phyloP scores from a whole-genome alignment of 1,284 basidiomycete species.

The Malassezia sp. region DNA sequence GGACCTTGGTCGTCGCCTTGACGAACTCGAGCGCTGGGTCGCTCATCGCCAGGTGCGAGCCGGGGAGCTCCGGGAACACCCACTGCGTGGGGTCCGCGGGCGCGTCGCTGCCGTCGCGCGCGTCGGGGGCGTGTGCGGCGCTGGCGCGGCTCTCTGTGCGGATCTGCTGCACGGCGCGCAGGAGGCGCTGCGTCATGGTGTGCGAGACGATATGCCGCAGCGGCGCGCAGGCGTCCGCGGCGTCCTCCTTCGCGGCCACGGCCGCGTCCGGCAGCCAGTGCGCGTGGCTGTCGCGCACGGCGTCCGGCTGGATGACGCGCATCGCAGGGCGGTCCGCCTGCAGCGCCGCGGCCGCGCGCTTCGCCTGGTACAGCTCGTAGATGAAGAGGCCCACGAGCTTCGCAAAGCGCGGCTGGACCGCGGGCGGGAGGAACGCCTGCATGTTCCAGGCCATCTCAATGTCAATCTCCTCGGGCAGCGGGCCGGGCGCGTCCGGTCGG shows the following conservation, averaged over 20 bases:
- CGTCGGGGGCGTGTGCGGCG: conserved; percentile 52
- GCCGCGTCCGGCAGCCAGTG: too few relatives aligned
- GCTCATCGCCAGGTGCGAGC: conserved; percentile 62
- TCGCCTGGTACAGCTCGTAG: conserved; percentile 66
- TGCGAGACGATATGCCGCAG: conserved; percentile 52
- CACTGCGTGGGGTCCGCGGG: conserved; percentile 49
- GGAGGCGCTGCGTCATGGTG: conserved; percentile 67
- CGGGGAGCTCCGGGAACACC: conserved; percentile 73
- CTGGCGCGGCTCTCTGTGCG: conserved; percentile 46
- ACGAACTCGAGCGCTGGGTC: conserved; percentile 76
- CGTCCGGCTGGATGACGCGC: conserved; percentile 45
- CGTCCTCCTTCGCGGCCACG: conserved; percentile 49
- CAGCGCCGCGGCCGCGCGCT: conserved; percentile 53
- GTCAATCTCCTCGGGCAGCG: conserved; percentile 19
- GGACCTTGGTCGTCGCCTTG: conserved; percentile 75
- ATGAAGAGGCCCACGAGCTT: conserved; percentile 70
- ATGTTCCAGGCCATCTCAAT: conserved; percentile 90
- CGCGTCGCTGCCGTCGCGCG: conserved; percentile 50
- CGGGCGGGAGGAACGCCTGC: conserved; percentile 72
- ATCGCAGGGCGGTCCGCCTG: conserved; percentile 57
- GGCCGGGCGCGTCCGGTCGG: conserved; percentile 53
- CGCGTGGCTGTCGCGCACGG: background rate
- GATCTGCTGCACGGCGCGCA: conserved; percentile 61
- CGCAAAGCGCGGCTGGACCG: conserved; percentile 69
- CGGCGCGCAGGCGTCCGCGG: background rate